phyloP scores from a whole-genome alignment of 805 yeast species.

The Wickerhamomyces xylosicus region DNA sequence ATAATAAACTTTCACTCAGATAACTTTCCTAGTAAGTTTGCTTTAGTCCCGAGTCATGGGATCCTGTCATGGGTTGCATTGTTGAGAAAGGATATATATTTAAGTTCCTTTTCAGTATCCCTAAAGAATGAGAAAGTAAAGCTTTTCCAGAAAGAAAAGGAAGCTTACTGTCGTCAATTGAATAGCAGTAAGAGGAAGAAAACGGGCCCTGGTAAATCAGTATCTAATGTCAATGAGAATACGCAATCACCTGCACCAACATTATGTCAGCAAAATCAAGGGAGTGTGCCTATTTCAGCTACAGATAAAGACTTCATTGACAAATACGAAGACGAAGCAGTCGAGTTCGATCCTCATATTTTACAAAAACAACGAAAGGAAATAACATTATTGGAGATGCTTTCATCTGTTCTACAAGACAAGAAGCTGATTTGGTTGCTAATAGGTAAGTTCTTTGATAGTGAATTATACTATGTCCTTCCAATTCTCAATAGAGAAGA shows the following conservation, averaged over 20 bases:
- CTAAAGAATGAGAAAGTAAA: constrained; percentile 1
- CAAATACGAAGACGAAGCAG: constrained; percentile 3
- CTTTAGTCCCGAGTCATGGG: constrained; percentile 11
- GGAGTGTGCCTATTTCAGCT: background rate
- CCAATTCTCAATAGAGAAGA: constrained; percentile 14
- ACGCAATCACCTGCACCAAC: too few relatives aligned
- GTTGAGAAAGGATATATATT: constrained; percentile 15
- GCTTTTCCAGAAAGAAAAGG: constrained; percentile 1
- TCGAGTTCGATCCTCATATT: constrained; percentile 2
- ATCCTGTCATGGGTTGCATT: constrained; percentile 17
- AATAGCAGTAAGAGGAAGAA: background rate
- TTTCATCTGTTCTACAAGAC: constrained; percentile 8
- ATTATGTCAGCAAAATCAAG: background rate
- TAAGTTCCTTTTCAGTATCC: constrained; percentile 10
- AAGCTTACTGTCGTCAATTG: background rate
- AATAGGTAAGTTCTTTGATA: constrained; percentile 16
- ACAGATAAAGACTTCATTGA: background rate
- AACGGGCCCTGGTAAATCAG: background rate
- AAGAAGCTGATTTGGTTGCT: constrained; percentile 15
- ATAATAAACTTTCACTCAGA: constrained; percentile 8
- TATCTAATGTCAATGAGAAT: background rate
- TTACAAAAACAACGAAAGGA: background rate
- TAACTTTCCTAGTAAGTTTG: constrained; percentile 3
- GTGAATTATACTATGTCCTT: constrained; percentile 11
- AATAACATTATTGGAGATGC: background rate